Base-by-base conservation (phyloP, 805 yeast genomes). In the Yamadazyma kitorensis region DNA sequence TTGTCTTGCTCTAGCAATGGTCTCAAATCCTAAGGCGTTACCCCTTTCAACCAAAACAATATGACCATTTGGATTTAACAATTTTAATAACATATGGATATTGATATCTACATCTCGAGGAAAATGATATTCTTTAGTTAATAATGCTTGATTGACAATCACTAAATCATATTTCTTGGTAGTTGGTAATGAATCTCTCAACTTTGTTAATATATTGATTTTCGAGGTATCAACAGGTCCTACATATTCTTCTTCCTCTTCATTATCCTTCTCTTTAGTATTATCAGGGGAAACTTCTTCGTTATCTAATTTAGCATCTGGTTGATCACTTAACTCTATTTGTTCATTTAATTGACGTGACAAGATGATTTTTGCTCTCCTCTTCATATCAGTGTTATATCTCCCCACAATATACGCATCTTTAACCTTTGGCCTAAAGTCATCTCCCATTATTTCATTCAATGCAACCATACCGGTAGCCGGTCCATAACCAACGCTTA, bases 401-500 rank as follows among this genome's bases (percentile, higher is more conserved):
- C 76, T 59, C 1, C 96, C 93, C 13, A 80, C 65, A 12, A 89
- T 72, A 16, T 82, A 84, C 0, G 85, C 79, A 24, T 86, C 87
- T 48, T 86, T 86, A 10, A 64, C 62, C 13, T 61, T 61, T 0
- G 95, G 87, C 13, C 59, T 54, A 61, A 74, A 83, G 0, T 71
- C 71, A 2, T 70, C 70, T 0, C 85, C 88, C 78, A 86, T 76
- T 1, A 89, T 48, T 49, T 88, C 96, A 51, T 89, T 86, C 33
- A 88, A 64, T 0, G 95, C 98, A 11, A 89, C 61, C 67, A 93
- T 78, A 2, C 97, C 97, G 0, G 94, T 82, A 2, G 87, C 91
- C 1, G 98, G 98, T 0, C 98, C 98, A 52, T 72, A 80, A 0
- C 96, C 91, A 10, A 86, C 75, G 50, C 86, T 94, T 31, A 93